Evolutionary conservation across 805 yeast species (phyloP), one percentile per base, ranked within the genome.

Genomic region (Naumovozyma dairenensis): DNA sequence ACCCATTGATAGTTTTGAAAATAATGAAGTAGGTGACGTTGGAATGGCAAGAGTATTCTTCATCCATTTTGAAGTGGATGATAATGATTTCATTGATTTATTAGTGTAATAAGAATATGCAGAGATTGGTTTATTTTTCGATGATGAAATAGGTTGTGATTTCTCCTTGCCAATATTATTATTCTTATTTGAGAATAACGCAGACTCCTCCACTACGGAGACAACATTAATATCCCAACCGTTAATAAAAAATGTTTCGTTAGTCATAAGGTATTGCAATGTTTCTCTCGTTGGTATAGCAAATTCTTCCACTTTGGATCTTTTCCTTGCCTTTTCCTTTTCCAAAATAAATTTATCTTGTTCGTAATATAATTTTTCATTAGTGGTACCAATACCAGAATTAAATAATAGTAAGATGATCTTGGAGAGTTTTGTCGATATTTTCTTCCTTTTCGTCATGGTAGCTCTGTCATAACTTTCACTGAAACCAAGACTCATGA

Each of bases 401-500:
- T 82, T 83, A 59, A 74, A 81, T 42, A 84, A 65, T 49, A 85
- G 62, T 18, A 81, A 57, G 14, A 86, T 55, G 32, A 82, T 62
- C 26, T 78, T 70, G 29, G 74, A 65, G n/a, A 84, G 37, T 45
- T 80, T 80, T 37, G 62, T 58, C 16, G 75, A 75, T 30, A 77
- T 57, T 42, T 80, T 72, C 46, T 72, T 70, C 20, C 85, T 65
- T 48, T 92, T 79, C 2, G 85, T 73, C n/a, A 72, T 62, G 40
- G 80, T 84, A 12, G 76, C 79, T 21, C 96, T 64, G 45, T 84
- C 95, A 27, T 72, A 72, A 17, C 87, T 71, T 37, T 76, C 71
- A 41, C 86, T 76, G 32, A 89, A 73, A 28, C 74, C 72, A 53
- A 83, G 74, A 15, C 67, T 60, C 55, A 82, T 79, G 60, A 92